A percentile compares a stretch with the other conserved stretches of the same genome.
phyloP scores from a whole-genome alignment of 441 rosid species.

The Flueggea neowawraea region DNA sequence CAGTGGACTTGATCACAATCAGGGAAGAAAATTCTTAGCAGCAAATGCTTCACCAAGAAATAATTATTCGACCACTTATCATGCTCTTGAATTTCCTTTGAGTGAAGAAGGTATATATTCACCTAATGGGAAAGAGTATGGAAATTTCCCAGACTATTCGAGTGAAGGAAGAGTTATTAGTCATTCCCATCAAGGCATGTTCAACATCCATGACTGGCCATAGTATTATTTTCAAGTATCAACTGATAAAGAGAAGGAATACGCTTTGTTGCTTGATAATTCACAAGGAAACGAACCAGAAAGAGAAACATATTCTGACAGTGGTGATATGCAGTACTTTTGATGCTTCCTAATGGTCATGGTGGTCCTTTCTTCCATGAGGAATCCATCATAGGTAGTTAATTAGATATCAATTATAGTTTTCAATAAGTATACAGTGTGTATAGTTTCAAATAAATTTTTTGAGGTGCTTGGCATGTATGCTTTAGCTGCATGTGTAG shows the following conservation, averaged over 20 bases:
- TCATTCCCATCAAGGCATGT: slow-evolving; percentile 10
- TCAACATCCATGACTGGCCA: slow-evolving; percentile 17
- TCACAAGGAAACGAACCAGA: slow-evolving; percentile 17
- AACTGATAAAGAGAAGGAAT: slow-evolving; percentile 8
- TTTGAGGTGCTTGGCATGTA: too few species aligned
- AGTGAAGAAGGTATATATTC: slow-evolving; percentile 17
- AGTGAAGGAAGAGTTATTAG: slow-evolving; percentile 4
- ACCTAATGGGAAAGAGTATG: slow-evolving; percentile 5
- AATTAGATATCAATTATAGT: too few species aligned
- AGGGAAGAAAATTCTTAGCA: slow-evolving; percentile 20
- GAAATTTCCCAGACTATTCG: slow-evolving; percentile 8
- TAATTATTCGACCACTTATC: slow-evolving; percentile 8
- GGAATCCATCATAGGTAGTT: too few species aligned
- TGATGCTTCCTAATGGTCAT: slow-evolving; percentile 7
- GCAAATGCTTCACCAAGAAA: slow-evolving; percentile 10
- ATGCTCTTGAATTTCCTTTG: slow-evolving; percentile 17
- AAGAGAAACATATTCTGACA: slow-evolving; percentile 10
- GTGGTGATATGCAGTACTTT: slow-evolving; percentile 9
- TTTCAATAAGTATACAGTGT: too few species aligned
- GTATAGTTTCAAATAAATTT: too few species aligned
- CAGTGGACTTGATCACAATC: slow-evolving; percentile 16
- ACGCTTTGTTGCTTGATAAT: slow-evolving; percentile 22
- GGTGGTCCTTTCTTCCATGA: too few species aligned
- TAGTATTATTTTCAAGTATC: slow-evolving; percentile 16
- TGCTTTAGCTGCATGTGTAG: too few species aligned